Conservation (phyloP, 2,329 filamentous ascomycete genomes). For the Raffaelea deltoideospora region DNA sequence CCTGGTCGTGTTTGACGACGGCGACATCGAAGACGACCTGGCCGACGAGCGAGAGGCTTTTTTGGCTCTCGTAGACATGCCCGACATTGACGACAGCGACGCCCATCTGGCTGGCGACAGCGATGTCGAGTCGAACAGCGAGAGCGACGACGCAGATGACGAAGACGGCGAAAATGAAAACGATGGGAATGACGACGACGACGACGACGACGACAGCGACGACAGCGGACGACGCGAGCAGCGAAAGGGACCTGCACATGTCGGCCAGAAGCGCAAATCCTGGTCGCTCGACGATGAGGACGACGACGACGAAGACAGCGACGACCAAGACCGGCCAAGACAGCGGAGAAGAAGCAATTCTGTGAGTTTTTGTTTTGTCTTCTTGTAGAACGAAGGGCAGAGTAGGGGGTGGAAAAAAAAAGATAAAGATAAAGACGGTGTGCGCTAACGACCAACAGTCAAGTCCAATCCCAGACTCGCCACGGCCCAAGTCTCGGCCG, state of each 20-base stretch:
- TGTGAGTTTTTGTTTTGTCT: slow-evolving; percentile 36
- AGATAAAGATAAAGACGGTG: slow-evolving; percentile 10
- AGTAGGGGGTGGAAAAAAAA: neutral
- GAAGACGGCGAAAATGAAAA: slow-evolving; percentile 57
- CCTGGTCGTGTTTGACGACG: slow-evolving; percentile 89
- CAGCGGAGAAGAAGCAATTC: slow-evolving; percentile 82
- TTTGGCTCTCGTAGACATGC: slow-evolving; percentile 77
- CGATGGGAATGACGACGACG: slow-evolving; percentile 25
- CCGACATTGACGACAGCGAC: slow-evolving; percentile 64
- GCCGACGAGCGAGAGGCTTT: slow-evolving; percentile 65
- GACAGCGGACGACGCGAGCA: neutral
- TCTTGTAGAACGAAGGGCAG: neutral
- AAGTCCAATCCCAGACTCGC: slow-evolving; percentile 50
- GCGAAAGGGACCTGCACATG: neutral
- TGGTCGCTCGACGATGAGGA: slow-evolving; percentile 58
- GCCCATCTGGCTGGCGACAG: slow-evolving; percentile 39
- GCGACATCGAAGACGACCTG: slow-evolving; percentile 80
- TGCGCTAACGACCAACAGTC: no score
- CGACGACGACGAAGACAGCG: slow-evolving; percentile 58
- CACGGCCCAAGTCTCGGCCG: slow-evolving; percentile 45
- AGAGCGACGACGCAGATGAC: slow-evolving; percentile 46
- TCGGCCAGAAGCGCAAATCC: slow-evolving; percentile 49
- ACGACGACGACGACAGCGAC: slow-evolving; percentile 38
- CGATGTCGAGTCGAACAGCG: slow-evolving; percentile 33
- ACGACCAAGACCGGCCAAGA: slow-evolving; percentile 59